phyloP scores from a whole-genome alignment of 2,329 filamentous ascomycete genomes.

The Pezizomycotina sp. region DNA sequence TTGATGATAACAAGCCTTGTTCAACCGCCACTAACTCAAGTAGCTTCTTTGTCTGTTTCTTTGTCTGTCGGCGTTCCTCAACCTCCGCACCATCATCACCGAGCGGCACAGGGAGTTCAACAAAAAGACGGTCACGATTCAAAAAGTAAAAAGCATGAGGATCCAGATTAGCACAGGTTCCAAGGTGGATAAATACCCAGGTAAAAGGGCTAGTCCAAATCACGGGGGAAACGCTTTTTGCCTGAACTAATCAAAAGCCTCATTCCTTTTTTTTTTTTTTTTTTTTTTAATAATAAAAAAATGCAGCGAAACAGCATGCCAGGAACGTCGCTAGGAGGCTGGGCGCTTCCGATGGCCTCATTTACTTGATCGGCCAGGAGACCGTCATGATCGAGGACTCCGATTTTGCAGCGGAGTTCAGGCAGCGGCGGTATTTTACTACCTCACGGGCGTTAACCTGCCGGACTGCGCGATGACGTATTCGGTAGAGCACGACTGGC shows the following conservation, averaged over 20 bases:
- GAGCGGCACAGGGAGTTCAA: too few species aligned
- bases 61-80: too few species aligned
- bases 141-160: background rate
- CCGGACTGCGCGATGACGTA: slow-evolving; percentile 42
- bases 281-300: slow-evolving; percentile 1
- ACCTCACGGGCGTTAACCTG: slow-evolving; percentile 39
- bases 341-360: slow-evolving; percentile 33
- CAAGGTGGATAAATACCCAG: slow-evolving; percentile 19
- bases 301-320: slow-evolving; percentile 36
- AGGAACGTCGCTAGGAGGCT: slow-evolving; percentile 33
- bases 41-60: background rate
- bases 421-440: slow-evolving; percentile 46
- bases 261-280: background rate
- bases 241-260: background rate
- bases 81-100: too few species aligned
- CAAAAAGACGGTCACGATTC: too few species aligned
- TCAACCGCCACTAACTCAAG: too few species aligned
- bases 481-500: slow-evolving; percentile 41
- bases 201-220: too few species aligned
- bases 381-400: slow-evolving; percentile 40
- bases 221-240: too few species aligned
- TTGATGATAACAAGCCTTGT: too few species aligned
- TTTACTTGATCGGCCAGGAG: slow-evolving; percentile 40
- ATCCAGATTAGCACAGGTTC: slow-evolving; percentile 8
- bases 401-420: slow-evolving; percentile 40